A percentile compares a stretch with the other conserved stretches of the same genome.
phyloP scores from a whole-genome alignment of 2,329 filamentous ascomycete species.

The Fusarium palustre region DNA sequence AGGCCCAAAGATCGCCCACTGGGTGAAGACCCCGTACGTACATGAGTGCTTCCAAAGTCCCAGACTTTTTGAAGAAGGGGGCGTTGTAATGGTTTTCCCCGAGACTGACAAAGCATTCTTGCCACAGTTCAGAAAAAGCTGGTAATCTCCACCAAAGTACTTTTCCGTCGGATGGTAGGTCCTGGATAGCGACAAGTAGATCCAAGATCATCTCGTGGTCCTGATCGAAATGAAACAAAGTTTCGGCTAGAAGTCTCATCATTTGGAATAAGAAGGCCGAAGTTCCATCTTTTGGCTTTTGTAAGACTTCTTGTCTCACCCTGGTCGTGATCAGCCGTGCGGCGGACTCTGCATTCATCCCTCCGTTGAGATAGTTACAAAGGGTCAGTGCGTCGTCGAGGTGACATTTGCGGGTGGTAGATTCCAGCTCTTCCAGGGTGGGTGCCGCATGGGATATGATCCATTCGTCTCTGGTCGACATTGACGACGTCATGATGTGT shows the following conservation, averaged over 20 bases:
- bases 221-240: neutral
- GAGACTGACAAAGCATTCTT: fast-evolving
- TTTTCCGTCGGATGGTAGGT: neutral
- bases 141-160: slow-evolving; percentile 2
- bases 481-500: neutral
- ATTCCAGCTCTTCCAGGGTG: neutral
- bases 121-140: fast-evolving
- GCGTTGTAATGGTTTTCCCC: too few relatives aligned
- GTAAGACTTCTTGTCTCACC: too few relatives aligned
- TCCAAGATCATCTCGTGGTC: slow-evolving; percentile 5
- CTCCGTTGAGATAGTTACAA: slow-evolving; percentile 10
- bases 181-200: neutral
- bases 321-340: neutral
- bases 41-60: slow-evolving; percentile 2
- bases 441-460: neutral
- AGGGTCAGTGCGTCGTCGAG: slow-evolving; percentile 16
- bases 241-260: neutral
- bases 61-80: neutral
- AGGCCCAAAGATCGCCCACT: neutral
- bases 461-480: neutral
- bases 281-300: too few relatives aligned
- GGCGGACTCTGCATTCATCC: neutral
- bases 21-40: neutral
- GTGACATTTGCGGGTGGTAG: neutral
- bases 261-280: neutral